These are phyloP conservation scores for Didymosphaeria variabile DNA, from an alignment of 2,329 filamentous ascomycete species.

Conservation along the genomic window DNA sequence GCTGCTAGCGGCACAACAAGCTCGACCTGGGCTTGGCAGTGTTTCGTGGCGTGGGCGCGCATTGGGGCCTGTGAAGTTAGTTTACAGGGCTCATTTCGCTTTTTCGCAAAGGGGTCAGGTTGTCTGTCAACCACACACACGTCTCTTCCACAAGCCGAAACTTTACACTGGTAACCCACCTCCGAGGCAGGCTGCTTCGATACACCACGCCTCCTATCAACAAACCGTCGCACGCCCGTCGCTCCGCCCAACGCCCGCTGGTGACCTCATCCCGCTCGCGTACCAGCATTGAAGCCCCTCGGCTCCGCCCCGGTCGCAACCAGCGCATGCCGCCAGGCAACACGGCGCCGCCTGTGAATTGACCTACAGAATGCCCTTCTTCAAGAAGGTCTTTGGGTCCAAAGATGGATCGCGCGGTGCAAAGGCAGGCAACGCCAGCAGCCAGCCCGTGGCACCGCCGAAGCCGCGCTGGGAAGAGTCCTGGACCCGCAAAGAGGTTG, in stretches of 20 bases:
- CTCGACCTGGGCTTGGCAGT: constrained; percentile 18
- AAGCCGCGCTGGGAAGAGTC: constrained; percentile 89
- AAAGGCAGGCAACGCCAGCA: constrained; percentile 37
- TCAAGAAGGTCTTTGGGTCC: constrained; percentile 51
- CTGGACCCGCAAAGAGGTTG: constrained; percentile 82
- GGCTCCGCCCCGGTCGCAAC: constrained; percentile 25
- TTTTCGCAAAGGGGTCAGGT: constrained; percentile 22
- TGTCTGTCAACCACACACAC: constrained; percentile 3
- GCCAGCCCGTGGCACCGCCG: constrained; percentile 54
- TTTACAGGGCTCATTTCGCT: constrained; percentile 22
- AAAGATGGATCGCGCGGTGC: constrained; percentile 44
- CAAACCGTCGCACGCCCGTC: constrained; percentile 8
- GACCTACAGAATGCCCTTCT: constrained; percentile 46
- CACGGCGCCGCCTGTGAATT: constrained; percentile 27
- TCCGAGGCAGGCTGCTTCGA: neutral
- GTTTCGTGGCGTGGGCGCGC: constrained; percentile 24
- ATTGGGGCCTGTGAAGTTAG: constrained; percentile 20
- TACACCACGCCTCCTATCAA: neutral
- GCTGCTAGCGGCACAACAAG: constrained; percentile 3
- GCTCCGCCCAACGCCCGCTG: constrained; percentile 4
- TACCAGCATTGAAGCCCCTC: constrained; percentile 21
- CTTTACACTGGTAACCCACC: neutral
- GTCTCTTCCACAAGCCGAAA: neutral
- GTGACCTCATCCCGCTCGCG: constrained; percentile 19
- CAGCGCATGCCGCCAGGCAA: constrained; percentile 33